These are phyloP conservation scores for Ustilago curta DNA, from an alignment of 1,284 basidiomycete genomes.

Conservation along the genomic window DNA sequence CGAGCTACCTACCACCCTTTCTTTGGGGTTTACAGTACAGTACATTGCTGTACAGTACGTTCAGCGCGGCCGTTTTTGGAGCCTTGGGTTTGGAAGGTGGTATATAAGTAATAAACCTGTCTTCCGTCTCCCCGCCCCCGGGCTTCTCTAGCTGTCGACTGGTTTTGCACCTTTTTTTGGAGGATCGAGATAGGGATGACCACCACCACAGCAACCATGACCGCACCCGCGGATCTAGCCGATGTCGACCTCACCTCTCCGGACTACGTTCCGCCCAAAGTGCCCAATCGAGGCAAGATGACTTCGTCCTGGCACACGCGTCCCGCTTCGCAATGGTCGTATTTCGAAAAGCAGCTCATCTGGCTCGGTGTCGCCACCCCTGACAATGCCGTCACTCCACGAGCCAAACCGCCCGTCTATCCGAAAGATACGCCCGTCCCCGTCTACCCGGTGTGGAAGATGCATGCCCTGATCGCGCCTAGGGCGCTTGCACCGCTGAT, in stretches of 20 bases:
- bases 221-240: not conserved
- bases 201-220: constrained; percentile 6
- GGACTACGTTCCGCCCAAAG: not conserved
- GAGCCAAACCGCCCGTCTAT: constrained; percentile 20
- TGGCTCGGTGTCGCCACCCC: constrained; percentile 16
- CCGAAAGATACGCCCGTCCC: constrained; percentile 41
- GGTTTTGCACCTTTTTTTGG: too few relatives aligned
- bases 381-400: not conserved
- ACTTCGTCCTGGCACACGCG: constrained; percentile 31
- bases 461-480: constrained; percentile 39
- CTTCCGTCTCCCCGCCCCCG: too few relatives aligned
- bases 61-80: too few relatives aligned
- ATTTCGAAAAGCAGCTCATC: constrained; percentile 17
- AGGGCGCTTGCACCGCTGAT: constrained; percentile 39
- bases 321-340: constrained; percentile 13
- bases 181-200: not conserved
- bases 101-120: too few relatives aligned
- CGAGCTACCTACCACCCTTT: too few relatives aligned
- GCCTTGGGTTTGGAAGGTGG: too few relatives aligned
- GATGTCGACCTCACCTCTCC: not conserved
- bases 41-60: too few relatives aligned
- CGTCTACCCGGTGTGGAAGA: constrained; percentile 41
- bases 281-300: constrained; percentile 21
- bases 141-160: too few relatives aligned
- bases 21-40: too few relatives aligned